Base-by-base conservation (phyloP, 495 filamentous ascomycete genomes). In the Xylaria venustula region DNA sequence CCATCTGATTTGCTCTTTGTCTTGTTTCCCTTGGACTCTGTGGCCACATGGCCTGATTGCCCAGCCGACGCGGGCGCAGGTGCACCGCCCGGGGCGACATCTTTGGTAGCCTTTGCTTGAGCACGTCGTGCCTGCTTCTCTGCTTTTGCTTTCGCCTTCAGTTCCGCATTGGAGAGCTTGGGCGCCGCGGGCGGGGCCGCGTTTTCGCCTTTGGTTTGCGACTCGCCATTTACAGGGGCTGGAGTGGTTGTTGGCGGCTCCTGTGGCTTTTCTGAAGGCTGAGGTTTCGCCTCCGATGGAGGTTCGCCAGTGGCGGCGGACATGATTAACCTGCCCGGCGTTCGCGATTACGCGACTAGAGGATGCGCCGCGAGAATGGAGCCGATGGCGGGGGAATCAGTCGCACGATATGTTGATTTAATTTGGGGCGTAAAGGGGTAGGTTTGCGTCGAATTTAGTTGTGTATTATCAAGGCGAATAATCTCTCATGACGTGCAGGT, bases 121-220 rank as follows among this genome's bases (percentile, higher is more conserved):
- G 85, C 89, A 68, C 92, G 82, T 58, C 87, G 81, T 30, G 88
- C 89, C 50, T 84, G 83, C 70, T 92, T 93, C 64, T 94, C 90
- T 11, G 85, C 90, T 70, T 93, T 91, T 51, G 85, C 84, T 71
- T 84, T 82, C 52, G 88, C 89, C 68, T 93, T 94, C 67, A 91
- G 66, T 68, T 92, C 88, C 7, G 86, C 87, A 11, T 80, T 78
- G 1, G 85, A 85, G 53, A 85, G 78, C 58, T 90, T 73, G 51
- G 72, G 52, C 22, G 65, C 60, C 47, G 66, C 66, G 8, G 70
- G 46, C 9, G 61, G 22, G 22, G 60, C 66, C 3, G 28, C 48
- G n/a, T 37, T 51, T 37, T 68, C 61, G 37, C 9, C 50, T 45
- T 63, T 69, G 28, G 63, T 15, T 58, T 66, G 64, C 54, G 73